Conservation (phyloP, 345 rosid species). For the thale cress (Arabidopsis thaliana) region TAIR10.1 NC_003074.8:8911001-8911500, state of each 20-base stretch:
- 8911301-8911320: slow-evolving; percentile 86
- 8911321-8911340: slow-evolving; percentile 90
- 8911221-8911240: slow-evolving; percentile 69
- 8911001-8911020: slow-evolving; percentile 24
- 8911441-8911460: slow-evolving; percentile 82
- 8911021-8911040: slow-evolving; percentile 87
- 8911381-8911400: slow-evolving; percentile 93
- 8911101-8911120: slow-evolving; percentile 41
- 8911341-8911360: slow-evolving; percentile 89
- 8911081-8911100: slow-evolving; percentile 56
- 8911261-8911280: slow-evolving; percentile 65
- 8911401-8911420: slow-evolving; percentile 73
- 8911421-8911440: slow-evolving; percentile 87
- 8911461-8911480: slow-evolving; percentile 96
- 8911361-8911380: slow-evolving; percentile 94
- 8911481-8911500: slow-evolving; percentile 58
- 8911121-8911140: slow-evolving; percentile 49
- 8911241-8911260: slow-evolving; percentile 83
- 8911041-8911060: slow-evolving; percentile 70
- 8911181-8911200: slow-evolving; percentile 47
- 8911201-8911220: slow-evolving; percentile 72
- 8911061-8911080: slow-evolving; percentile 57
- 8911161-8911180: slow-evolving; percentile 52
- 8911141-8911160: slow-evolving; percentile 37
- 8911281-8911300: slow-evolving; percentile 88